These are phyloP conservation scores for Neopestalotiopsis sp. DNA, from an alignment of 2,329 filamentous ascomycete species.

Conservation along the genomic window DNA sequence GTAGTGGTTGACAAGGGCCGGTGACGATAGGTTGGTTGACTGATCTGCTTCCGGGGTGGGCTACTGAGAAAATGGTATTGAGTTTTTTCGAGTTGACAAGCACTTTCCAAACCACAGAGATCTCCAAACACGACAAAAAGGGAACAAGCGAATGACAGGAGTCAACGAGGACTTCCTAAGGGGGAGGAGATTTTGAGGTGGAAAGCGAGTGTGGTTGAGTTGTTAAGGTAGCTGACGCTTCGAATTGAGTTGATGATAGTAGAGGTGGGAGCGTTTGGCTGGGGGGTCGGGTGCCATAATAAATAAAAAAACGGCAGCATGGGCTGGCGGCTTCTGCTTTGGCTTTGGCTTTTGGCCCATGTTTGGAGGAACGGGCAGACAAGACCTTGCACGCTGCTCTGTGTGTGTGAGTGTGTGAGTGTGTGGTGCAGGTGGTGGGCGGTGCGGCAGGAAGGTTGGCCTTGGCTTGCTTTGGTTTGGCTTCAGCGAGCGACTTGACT, in stretches of 20 bases:
- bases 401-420: no score
- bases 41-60: neutral
- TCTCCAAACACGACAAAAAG: constrained; percentile 53
- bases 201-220: constrained; percentile 56
- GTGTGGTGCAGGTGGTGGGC: constrained; percentile 10
- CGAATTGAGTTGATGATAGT: constrained; percentile 39
- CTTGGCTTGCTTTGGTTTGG: constrained; percentile 2
- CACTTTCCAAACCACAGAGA: constrained; percentile 31
- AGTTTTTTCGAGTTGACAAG: constrained; percentile 18
- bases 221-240: constrained; percentile 43
- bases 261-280: constrained; percentile 33
- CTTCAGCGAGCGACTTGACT: constrained; percentile 4
- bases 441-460: constrained; percentile 14
- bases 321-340: neutral
- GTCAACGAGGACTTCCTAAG: constrained; percentile 74
- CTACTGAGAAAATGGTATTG: neutral
- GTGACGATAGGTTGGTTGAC: neutral
- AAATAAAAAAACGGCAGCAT: constrained; percentile 10
- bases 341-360: no score
- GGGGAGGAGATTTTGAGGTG: constrained; percentile 39
- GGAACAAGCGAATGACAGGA: constrained; percentile 75
- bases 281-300: constrained; percentile 29
- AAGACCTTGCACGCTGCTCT: neutral
- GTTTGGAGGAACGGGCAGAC: neutral
- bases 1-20: neutral